A percentile compares a stretch with the other conserved stretches of the same genome.
Conservation (phyloP, 345 rosid species). For the Hibiscus tridactylites region DNA sequence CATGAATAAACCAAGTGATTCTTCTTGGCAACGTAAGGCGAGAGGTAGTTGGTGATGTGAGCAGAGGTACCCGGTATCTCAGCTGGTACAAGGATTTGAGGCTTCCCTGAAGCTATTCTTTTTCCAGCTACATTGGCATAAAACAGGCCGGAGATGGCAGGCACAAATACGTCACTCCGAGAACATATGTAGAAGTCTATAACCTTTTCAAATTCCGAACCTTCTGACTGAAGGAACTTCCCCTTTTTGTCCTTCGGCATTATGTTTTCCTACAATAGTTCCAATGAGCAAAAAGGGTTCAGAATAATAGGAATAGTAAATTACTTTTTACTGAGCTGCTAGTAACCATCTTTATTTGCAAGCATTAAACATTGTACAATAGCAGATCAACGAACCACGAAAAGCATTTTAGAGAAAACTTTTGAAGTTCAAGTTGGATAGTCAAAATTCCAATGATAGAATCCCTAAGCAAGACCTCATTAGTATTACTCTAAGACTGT, state of each 20-base stretch:
- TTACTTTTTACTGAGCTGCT: not conserved
- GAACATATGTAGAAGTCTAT: slow-evolving; percentile 83
- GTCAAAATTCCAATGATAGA: not conserved
- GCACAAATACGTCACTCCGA: slow-evolving; percentile 75
- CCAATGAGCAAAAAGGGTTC: not conserved
- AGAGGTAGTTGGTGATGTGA: slow-evolving; percentile 44
- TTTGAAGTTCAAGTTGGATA: too few species aligned
- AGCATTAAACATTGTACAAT: not conserved
- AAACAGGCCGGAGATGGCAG: slow-evolving; percentile 90
- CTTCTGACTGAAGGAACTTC: slow-evolving; percentile 66
- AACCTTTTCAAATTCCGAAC: slow-evolving; percentile 70
- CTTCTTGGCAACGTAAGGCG: slow-evolving; percentile 78
- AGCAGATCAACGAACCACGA: not conserved
- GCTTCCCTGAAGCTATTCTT: slow-evolving; percentile 79
- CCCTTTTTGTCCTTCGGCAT: slow-evolving; percentile 68
- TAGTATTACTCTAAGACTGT: not conserved
- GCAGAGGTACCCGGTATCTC: slow-evolving; percentile 56
- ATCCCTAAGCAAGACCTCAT: not conserved
- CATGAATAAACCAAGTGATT: slow-evolving; percentile 93
- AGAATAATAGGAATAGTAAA: slow-evolving; percentile 3
- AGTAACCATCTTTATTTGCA: not conserved
- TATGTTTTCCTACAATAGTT: slow-evolving; percentile 66
- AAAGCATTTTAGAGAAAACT: not conserved
- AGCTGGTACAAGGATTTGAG: slow-evolving; percentile 78
- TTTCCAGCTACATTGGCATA: slow-evolving; percentile 94